Base-by-base conservation (phyloP, 164 flowering plant genomes). In the Annona squamosa region DNA sequence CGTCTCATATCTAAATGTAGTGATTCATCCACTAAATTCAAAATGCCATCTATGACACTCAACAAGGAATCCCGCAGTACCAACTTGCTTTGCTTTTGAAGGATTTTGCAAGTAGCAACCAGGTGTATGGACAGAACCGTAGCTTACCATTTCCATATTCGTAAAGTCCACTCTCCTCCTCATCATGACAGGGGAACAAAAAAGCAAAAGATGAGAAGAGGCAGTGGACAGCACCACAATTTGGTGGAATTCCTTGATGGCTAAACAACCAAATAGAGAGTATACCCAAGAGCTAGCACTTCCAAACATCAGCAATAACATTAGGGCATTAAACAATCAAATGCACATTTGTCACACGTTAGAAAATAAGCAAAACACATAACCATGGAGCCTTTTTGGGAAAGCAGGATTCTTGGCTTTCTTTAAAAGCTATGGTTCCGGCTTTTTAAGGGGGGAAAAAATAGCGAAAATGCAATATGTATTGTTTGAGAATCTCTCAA, bases 211-310 rank as follows among this genome's bases (percentile, higher is more conserved):
- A 52, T 6, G 13, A 52, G 13, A 17, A 16, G 4, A 63, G 18
- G 65, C 65, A 63, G 13, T 63, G 2, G 19, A 17, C 2, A 2
- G 37, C 65, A 16, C 19, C n/a, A n/a, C 37, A 63, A 63, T 19
- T 26, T 17, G 18, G 65, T 63, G 65, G 65, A 63, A 63, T 63
- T 19, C 65, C 17, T 19, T 4, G n/a, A 63, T n/a, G 65, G 65
- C 65, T 37, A 63, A 63, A 63, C 18, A n/a, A 37, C 65, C 65
- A 63, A 63, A 63, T 63, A 10, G 41, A 63, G 65, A 63, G 65
- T 17, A 63, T n/a, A 7, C 65, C 65, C n/a, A 63, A 63, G 18
- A 19, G 37, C 13, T 12, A 52, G 37, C 37, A 26, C 37, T 26
- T 26, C 37, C 37, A 26, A 26, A 26, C 37, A 26, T 26, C 37